Base-by-base conservation (phyloP, 768 basidiomycete genomes). In the Kockovaella imperatae region DNA sequence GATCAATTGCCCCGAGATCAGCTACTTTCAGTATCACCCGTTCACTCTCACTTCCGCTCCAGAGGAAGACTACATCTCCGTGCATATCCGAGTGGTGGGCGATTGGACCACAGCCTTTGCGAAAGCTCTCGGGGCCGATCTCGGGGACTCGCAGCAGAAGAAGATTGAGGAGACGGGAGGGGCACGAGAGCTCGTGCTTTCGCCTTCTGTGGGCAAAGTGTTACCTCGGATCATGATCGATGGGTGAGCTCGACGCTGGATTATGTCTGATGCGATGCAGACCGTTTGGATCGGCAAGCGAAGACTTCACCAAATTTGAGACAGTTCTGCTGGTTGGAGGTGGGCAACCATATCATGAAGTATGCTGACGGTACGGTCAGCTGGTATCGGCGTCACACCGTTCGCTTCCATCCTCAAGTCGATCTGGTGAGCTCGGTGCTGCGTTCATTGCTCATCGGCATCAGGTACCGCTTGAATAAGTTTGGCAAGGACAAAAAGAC, bases 1-100 rank as follows among this genome's bases (percentile, higher is more conserved):
- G 35, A 62, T 55, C 54, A 62, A 58, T 36, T 89, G 87, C 74
- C 91, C 90, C 7, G 86, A 88, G 71, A 76, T 96, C 38, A 87
- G 84, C 17, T 93, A 88, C 75, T 91, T 84, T 77, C 88, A 95
- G 68, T 96, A 89, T 86, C 91, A 96, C 65, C 89, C 90, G 7
- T 95, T 95, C 77, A 93, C 90, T 14, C 79, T 95, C 52, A 93
- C 88, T 28, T 84, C 82, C 57, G 88, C 91, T 0, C 91, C 90
- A 1, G 89, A 95, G 66, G 90, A 95, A 67, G 89, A 91, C 61
- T 93, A 90, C 68, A 81, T 93, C 56, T 90, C 87, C 0, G 81
- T 95, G 11, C 93, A 97, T 68, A 84, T 96, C 60, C 86, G 90
- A 68, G 77, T 86, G 32, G 84, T 78, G n/a, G 91, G 90, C 25